A percentile compares a stretch with the other conserved stretches of the same genome.
phyloP scores from a whole-genome alignment of 352 stramenopile species.

The Phytophthora chlamydospora region DNA sequence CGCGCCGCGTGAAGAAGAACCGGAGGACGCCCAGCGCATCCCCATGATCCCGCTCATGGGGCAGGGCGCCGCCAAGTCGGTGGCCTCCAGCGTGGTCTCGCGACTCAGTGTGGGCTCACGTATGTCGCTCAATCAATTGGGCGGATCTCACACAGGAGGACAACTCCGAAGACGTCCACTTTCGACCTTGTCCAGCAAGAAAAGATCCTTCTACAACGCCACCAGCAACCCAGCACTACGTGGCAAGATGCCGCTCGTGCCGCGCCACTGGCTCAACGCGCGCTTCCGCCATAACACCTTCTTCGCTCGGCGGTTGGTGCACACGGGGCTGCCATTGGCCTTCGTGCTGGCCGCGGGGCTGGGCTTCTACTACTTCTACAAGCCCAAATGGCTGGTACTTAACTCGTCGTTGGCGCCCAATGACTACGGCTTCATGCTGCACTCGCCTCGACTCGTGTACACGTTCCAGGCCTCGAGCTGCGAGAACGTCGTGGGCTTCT shows the following conservation, averaged over 20 bases:
- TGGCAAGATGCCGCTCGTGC: slow-evolving; percentile 60
- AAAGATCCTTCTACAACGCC: slow-evolving; percentile 59
- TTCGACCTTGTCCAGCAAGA: slow-evolving; percentile 46
- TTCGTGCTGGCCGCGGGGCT: slow-evolving; percentile 52
- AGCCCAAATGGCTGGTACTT: slow-evolving; percentile 50
- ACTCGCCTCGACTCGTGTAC: slow-evolving; percentile 56
- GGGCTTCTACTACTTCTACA: slow-evolving; percentile 78
- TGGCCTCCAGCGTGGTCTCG: slow-evolving; percentile 25
- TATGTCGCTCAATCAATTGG: slow-evolving; percentile 32
- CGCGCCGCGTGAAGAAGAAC: slow-evolving; percentile 32
- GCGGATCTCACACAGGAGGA: slow-evolving; percentile 12
- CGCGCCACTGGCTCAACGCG: slow-evolving; percentile 59
- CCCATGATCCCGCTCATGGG: slow-evolving; percentile 38
- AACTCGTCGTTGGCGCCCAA: slow-evolving; percentile 28
- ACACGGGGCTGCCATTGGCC: slow-evolving; percentile 45
- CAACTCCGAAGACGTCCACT: slow-evolving; percentile 30
- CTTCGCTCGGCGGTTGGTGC: slow-evolving; percentile 70
- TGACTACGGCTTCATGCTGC: slow-evolving; percentile 59
- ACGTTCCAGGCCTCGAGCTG: slow-evolving; percentile 71
- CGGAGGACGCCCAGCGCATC: slow-evolving; percentile 37
- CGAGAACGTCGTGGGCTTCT: slow-evolving; percentile 84
- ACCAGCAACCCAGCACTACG: slow-evolving; percentile 30
- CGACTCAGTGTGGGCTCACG: slow-evolving; percentile 33
- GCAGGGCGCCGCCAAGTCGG: slow-evolving; percentile 31
- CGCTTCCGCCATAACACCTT: slow-evolving; percentile 80